Evolutionary conservation across 2,329 filamentous ascomycete species (phyloP).

Genomic region (Talaromyces funiculosus): DNA sequence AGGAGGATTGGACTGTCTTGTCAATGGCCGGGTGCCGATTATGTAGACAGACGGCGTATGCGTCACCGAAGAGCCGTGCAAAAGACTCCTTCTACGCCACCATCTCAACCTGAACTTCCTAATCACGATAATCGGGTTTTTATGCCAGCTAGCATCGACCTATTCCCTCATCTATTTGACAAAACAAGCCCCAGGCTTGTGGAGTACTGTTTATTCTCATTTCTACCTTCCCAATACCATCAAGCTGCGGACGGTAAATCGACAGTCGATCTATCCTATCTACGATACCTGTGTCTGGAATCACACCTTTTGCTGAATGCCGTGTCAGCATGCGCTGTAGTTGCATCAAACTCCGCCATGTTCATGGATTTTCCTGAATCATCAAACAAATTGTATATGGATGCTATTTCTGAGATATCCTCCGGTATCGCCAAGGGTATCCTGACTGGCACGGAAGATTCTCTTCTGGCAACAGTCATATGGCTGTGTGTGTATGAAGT

Average conservation of each 20-base stretch:
- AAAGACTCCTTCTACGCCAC: background rate
- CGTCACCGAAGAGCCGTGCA: background rate
- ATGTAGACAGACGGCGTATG: constrained; percentile 5
- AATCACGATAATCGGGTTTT: background rate
- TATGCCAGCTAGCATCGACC: background rate
- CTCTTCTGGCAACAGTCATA: constrained; percentile 8
- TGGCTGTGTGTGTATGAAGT: constrained; percentile 13
- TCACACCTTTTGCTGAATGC: constrained; percentile 8
- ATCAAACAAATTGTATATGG: constrained; percentile 3
- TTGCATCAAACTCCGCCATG: background rate
- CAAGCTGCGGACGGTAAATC: constrained; percentile 6
- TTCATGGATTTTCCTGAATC: background rate
- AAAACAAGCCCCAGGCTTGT: background rate
- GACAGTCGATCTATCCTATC: constrained; percentile 9
- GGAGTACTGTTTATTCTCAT: constrained; percentile 7
- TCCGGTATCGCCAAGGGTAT: background rate
- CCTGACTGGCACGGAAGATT: constrained; percentile 7
- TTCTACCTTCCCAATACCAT: constrained; percentile 12
- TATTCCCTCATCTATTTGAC: background rate
- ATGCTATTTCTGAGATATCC: constrained; percentile 9
- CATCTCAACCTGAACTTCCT: background rate
- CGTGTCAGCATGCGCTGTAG: constrained; percentile 8
- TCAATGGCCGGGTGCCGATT: constrained; percentile 4
- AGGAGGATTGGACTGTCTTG: constrained; percentile 2
- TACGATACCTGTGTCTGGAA: constrained; percentile 11